These are phyloP conservation scores for Helianthus tuberosus DNA, from an alignment of 129 eudicot species.

Conservation along the genomic window DNA sequence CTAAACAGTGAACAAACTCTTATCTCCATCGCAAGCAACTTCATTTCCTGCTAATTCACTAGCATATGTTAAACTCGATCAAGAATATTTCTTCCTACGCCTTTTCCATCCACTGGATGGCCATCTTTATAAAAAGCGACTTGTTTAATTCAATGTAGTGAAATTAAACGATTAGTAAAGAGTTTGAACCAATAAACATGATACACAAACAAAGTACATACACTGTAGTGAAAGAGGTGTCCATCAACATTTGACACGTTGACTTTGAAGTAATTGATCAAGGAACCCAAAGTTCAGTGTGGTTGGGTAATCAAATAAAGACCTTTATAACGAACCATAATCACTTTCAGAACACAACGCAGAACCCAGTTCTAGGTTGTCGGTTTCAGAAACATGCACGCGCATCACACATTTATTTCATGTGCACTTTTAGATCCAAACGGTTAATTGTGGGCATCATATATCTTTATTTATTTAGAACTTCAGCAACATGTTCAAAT, in stretches of 20 bases:
- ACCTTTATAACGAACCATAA: too few relatives aligned
- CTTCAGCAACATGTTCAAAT: conserved; percentile 12
- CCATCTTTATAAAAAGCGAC: conserved; percentile 92
- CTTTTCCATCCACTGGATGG: conserved; percentile 82
- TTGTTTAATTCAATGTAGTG: conserved; percentile 31
- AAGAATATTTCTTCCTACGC: conserved; percentile 75
- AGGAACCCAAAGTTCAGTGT: neutral
- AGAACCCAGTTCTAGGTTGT: too few relatives aligned
- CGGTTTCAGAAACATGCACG: too few relatives aligned
- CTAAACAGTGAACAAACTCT: conserved; percentile 65
- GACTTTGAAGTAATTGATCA: conserved; percentile 85
- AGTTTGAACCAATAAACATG: neutral
- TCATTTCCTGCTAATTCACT: conserved; percentile 74
- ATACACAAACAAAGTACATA: conserved; percentile 34
- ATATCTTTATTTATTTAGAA: conserved; percentile 11
- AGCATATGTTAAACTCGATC: conserved; percentile 73
- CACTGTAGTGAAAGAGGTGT: conserved; percentile 88
- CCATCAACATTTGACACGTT: conserved; percentile 66
- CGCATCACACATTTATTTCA: too few relatives aligned
- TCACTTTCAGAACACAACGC: too few relatives aligned
- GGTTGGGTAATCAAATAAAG: too few relatives aligned
- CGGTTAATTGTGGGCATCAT: neutral
- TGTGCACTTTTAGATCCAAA: too few relatives aligned
- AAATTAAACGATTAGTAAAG: neutral
- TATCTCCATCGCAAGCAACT: conserved; percentile 93